Base-by-base conservation (phyloP, 371 early-diverging fungal species). In the Mortierella sp. region DNA sequence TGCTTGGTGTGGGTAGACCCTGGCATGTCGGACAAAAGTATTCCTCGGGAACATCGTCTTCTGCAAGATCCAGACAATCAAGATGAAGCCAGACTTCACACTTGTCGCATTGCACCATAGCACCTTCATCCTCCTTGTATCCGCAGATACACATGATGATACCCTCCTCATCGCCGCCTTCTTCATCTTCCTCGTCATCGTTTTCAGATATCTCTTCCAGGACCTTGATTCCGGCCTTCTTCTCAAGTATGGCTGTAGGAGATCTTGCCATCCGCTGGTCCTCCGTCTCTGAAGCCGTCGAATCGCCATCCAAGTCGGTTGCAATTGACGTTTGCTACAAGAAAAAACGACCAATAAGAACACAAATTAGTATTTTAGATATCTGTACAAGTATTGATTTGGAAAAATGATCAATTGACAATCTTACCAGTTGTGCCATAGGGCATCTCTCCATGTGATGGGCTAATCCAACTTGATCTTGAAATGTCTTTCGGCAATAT, bases 71-170 rank as follows among this genome's bases (percentile, higher is more conserved):
- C 60, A 90, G 72, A 74, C 93, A 93, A 19, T 88, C 88, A 13
- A 88, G 63, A 85, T 93, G 93, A n/a, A 92, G 89, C 91, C 91
- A 91, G n/a, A 80, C 84, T 71, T 90, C 75, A 74, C 93, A 93
- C 21, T 86, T 70, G 54, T 89, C 88, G 57, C 93, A 93, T 79
- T 91, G 90, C n/a, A 93, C 87, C 89, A 93, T 86, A 8, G 88
- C 65, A 14, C 91, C 92, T 31, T 91, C 91, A 68, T 91, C 92
- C 28, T 89, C 84, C 26, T 89, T 87, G n/a, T 89, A 83, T 74
- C 82, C 85, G 65, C 93, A 93, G 58, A 93, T 90, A 74, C 93
- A 93, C 76, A 84, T 80, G 42, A 89, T 88, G 24, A 84, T 72
- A 3, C 84, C 88, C 45, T 86, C 85, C 65, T 80, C 80, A 14